Base-by-base conservation (phyloP, 192 early-diverging fungal species). In the Backusella sp. region DNA sequence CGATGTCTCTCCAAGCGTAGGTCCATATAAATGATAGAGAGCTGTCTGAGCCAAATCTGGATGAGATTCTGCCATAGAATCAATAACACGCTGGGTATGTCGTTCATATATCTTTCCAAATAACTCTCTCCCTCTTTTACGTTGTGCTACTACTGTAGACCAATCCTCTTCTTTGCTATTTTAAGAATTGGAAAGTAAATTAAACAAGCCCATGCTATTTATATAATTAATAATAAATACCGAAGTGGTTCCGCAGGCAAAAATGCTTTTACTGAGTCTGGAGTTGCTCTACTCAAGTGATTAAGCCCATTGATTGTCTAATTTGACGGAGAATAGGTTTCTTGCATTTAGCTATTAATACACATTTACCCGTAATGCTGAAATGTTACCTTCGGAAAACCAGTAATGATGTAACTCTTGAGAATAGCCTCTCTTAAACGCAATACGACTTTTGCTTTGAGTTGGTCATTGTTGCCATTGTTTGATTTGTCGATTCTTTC, bases 31-130 rank as follows among this genome's bases (percentile, higher is more conserved):
- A n/a, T 79, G 77, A 49, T 79, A 46, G 32, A 68, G 73, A 14
- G 77, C 77, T 2, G 72, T 46, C 41, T 79, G 77, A 1, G 77
- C 77, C n/a, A 79, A 66, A 41, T 79, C 77, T 2, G 77, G 77
- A n/a, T 79, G 44, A 1, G 35, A 62, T 21, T 12, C 30, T 12
- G 15, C 12, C 77, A 79, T 79, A 1, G 49, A 35, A 14, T 66
- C 52, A 28, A 79, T 59, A 30, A 79, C 68, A 37, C 56, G 72
- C 21, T 73, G 52, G 1, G 72, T 74, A 35, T 79, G 67, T 37
- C 68, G 46, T 5, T 70, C 68, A 49, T 79, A 79, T 23, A 79
- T 79, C 30, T 49, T 79, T 8, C 30, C 66, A 69, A 79, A 79
- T n/a, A 79, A 53, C 3, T 26, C 34, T 23, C 17, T 73, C 14